These are phyloP conservation scores for Chaetomium sp. DNA, from an alignment of 2,329 filamentous ascomycete genomes.

Conservation along the genomic window DNA sequence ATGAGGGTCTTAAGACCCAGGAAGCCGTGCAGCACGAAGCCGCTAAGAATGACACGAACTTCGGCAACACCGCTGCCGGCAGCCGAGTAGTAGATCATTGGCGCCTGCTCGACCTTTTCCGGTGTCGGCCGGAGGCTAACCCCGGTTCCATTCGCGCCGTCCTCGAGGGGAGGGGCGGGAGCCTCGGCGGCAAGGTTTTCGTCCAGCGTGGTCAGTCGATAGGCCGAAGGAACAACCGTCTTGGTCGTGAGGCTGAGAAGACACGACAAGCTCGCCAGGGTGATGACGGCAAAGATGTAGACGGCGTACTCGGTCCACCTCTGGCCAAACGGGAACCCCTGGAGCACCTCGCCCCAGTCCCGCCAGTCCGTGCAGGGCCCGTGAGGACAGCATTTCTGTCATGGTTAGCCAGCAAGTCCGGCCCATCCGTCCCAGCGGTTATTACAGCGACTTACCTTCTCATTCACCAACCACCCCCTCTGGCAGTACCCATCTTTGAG, in stretches of 20 bases:
- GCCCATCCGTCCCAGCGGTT: background rate
- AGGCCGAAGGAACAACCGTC: constrained; percentile 86
- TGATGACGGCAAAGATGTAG: constrained; percentile 72
- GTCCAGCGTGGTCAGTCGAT: constrained; percentile 84
- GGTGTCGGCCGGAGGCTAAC: constrained; percentile 46
- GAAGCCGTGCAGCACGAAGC: constrained; percentile 95
- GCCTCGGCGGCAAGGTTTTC: constrained; percentile 81
- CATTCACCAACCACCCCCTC: constrained; percentile 70
- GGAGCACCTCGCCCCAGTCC: constrained; percentile 56
- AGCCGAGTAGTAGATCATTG: constrained; percentile 94
- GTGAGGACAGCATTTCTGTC: constrained; percentile 55
- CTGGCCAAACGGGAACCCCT: constrained; percentile 48
- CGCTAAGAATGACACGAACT: constrained; percentile 96
- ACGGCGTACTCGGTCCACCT: constrained; percentile 75
- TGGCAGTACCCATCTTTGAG: constrained; percentile 87
- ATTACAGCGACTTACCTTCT: constrained; percentile 48
- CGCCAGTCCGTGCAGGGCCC: constrained; percentile 60
- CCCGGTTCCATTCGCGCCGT: constrained; percentile 46
- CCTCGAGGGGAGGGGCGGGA: constrained; percentile 44
- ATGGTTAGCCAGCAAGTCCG: background rate
- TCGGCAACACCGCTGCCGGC: constrained; percentile 96
- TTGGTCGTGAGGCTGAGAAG: constrained; percentile 85
- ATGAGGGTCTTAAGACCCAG: constrained; percentile 84
- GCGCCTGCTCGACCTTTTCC: constrained; percentile 50
- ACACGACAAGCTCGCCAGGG: constrained; percentile 72